Base-by-base conservation (phyloP, 345 rosid species). In the Dimocarpus longan region DNA sequence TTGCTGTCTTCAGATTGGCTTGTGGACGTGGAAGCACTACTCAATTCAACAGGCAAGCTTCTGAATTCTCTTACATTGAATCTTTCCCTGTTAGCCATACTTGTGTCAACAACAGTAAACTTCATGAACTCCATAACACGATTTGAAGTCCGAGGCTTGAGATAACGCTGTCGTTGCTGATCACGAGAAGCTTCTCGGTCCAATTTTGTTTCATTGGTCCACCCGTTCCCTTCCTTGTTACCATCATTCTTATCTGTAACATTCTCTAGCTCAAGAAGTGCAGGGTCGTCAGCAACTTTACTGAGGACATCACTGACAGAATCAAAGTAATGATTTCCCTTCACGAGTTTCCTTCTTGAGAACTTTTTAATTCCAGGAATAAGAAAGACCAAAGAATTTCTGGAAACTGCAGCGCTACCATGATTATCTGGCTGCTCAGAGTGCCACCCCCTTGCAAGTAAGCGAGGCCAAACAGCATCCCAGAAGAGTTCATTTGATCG, bases 401-500 rank as follows among this genome's bases (percentile, higher is more conserved):
- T 91, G 48, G 81, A 83, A 76, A 80, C 80, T 13, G 75, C 74
- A 50, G 69, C 57, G 71, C 75, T 67, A 9, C 84, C 83, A 65
- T 84, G 77, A 76, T 85, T 83, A 43, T 83, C 81, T 1, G 94
- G 97, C 82, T 91, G 90, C 89, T 94, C 95, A 12, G 97, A 94
- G 77, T 90, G 97, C 98, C 98, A 94, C 44, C 97, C 98, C 79
- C 92, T 87, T 68, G 94, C 97, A 78, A 94, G 84, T 68, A 94
- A 81, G 57, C 96, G 94, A 40, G 97, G 98, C 98, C 97, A 94
- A 50, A 92, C 97, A 74, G 97, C 98, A 85, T 94, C 98, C 98
- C 96, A 94, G 82, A 94, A 92, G 77, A 94, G 91, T 84, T 92
- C 94, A 76, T 83, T 85, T 59, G 95, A 91, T 74, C 92, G 75